phyloP scores from a whole-genome alignment of 2,329 filamentous ascomycete genomes.

The Claviceps pusilla region DNA sequence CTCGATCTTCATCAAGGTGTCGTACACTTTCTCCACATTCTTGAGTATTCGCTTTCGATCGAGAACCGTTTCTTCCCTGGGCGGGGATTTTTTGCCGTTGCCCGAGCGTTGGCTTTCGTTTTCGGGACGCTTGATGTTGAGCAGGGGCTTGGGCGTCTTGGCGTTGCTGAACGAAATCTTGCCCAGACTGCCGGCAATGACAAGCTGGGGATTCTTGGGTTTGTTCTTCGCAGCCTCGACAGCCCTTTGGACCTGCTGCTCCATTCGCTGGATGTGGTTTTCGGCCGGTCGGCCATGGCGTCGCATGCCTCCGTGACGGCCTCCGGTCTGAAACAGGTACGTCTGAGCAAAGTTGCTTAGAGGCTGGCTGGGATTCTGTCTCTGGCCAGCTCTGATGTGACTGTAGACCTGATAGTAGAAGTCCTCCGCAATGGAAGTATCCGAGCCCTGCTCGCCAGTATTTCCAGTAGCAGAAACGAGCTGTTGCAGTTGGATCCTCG shows the following conservation, averaged over 20 bases:
- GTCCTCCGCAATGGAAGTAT: constrained; percentile 74
- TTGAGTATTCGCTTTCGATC: constrained; percentile 72
- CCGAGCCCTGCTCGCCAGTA: constrained; percentile 61
- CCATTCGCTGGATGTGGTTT: constrained; percentile 97
- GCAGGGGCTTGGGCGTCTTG: constrained; percentile 85
- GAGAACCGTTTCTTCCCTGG: constrained; percentile 30
- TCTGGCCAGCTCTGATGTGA: constrained; percentile 78
- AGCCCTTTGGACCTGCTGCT: constrained; percentile 93
- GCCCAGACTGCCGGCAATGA: constrained; percentile 87
- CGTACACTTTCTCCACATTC: constrained; percentile 81
- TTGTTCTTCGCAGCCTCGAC: constrained; percentile 95
- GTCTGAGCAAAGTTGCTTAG: constrained; percentile 95
- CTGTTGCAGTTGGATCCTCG: constrained; percentile 91
- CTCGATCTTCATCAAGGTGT: constrained; percentile 81
- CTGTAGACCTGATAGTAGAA: constrained; percentile 98
- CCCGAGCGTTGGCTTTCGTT: constrained; percentile 41
- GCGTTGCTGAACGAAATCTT: constrained; percentile 99
- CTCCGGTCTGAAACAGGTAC: constrained; percentile 89
- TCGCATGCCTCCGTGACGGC: constrained; percentile 58
- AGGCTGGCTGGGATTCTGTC: constrained; percentile 83
- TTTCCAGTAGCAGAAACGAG: constrained; percentile 85
- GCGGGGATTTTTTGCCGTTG: constrained; percentile 28
- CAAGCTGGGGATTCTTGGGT: constrained; percentile 92
- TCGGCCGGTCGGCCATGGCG: constrained; percentile 72
- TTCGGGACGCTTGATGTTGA: constrained; percentile 87